Base-by-base conservation (phyloP, 306 rosid species). In the Erythrophleum fordii region DNA sequence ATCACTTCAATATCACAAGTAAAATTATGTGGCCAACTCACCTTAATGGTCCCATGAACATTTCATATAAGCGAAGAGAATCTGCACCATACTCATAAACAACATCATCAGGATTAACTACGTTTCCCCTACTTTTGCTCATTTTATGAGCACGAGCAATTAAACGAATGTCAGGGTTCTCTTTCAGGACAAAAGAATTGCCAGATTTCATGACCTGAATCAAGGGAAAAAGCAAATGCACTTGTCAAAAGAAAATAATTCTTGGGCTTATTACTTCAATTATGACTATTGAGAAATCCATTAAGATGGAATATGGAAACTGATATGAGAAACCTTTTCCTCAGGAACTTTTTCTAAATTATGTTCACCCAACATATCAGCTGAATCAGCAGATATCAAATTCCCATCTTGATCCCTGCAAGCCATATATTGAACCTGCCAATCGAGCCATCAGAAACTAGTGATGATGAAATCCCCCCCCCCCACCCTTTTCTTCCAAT, bases 21-120 rank as follows among this genome's bases (percentile, higher is more conserved):
- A 77, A 79, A 39, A 73, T 58, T 41, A 76, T 41, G 68, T 46
- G 18, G 6, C 69, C 42, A 89, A 75, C 82, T 26, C 78, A 93
- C 99, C 98, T 95, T 67, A 95, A 85, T 37, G 98, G 99, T 44
- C 99, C 99, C 97, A 95, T 93, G 86, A 95, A 95, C 99, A 95
- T 95, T 95, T 95, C 99, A 70, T 95, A 95, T 77, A 95, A 86
- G 73, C 97, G 97, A 78, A 95, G 98, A 37, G 99, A 93, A 87
- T 95, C 99, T 14, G 99, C 97, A 61, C 99, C 99, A 82, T 95
- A 95, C 85, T 95, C 98, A 26, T 89, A 89, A 81, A 95, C 91
- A 73, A 95, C 94, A 45, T 91, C 98, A 75, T 95, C 99, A 42
- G 98, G 98, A 79, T 91, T 95, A 75, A 95, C 98, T 76, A 95